Evolutionary conservation across 2,329 filamentous ascomycete genomes (phyloP).

Genomic region (Trichocomaceae sp.): DNA sequence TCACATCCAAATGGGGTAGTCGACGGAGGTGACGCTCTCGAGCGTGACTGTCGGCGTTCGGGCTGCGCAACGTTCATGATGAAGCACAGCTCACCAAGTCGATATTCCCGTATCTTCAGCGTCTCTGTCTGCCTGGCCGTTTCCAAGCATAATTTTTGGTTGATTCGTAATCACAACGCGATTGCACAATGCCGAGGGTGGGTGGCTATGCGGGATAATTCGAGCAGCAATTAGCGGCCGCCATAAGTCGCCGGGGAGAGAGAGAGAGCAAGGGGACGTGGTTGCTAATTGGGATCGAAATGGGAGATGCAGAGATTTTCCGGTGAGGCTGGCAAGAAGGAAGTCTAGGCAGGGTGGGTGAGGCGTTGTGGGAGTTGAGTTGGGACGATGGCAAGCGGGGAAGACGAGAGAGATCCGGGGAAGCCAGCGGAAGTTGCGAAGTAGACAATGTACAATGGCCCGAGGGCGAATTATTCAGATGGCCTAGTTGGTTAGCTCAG

Average conservation of each 20-base stretch:
- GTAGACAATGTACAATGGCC: background rate
- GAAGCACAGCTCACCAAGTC: conserved; percentile 7
- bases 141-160: conserved; percentile 2
- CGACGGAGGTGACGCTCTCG: conserved; percentile 46
- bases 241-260: background rate
- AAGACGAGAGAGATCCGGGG: conserved; percentile 7
- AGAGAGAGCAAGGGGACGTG: background rate
- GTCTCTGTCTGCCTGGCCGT: background rate
- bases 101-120: background rate
- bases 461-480: background rate
- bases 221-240: background rate
- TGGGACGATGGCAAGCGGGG: conserved; percentile 3
- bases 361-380: background rate
- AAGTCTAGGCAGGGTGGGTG: background rate
- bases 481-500: too few relatives aligned
- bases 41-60: conserved; percentile 33
- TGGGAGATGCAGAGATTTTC: background rate
- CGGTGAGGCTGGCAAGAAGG: background rate
- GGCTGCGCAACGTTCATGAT: conserved; percentile 30
- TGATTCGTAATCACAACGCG: background rate
- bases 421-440: background rate
- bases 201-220: background rate
- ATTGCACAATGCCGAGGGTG: conserved; percentile 6
- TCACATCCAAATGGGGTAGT: conserved; percentile 62
- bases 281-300: too few relatives aligned